Conservation (phyloP, 2,329 filamentous ascomycete species). For the Paecilomyces variotii region DNA sequence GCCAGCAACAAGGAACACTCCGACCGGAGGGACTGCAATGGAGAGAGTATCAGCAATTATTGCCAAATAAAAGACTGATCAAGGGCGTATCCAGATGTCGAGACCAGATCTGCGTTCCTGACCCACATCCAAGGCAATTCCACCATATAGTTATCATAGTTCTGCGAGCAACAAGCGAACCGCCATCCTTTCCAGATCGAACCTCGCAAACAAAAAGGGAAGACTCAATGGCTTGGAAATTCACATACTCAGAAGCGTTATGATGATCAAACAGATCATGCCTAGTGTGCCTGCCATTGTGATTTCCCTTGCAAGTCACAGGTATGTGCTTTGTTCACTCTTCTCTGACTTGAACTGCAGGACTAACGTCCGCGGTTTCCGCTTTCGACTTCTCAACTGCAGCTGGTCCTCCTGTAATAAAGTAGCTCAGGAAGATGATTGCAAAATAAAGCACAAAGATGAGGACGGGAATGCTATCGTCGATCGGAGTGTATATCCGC, state of each 20-base stretch:
- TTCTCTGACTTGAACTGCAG: not conserved
- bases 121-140: not conserved
- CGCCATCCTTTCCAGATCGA: no score
- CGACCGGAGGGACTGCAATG: constrained; percentile 54
- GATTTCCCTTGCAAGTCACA: not conserved
- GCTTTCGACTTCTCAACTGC: not conserved
- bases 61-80: not conserved
- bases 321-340: not conserved
- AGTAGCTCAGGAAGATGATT: constrained; percentile 18
- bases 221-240: not conserved
- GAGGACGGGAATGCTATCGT: constrained; percentile 18
- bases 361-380: constrained; percentile 6
- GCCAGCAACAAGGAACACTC: constrained; percentile 56
- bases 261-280: not conserved
- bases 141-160: not conserved
- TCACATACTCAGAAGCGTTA: not conserved
- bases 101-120: not conserved
- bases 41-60: not conserved
- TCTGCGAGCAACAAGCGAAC: not conserved
- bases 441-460: constrained; percentile 20
- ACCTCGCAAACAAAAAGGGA: not conserved
- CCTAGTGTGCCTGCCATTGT: not conserved
- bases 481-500: constrained; percentile 14
- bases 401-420: constrained; percentile 12
- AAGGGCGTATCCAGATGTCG: not conserved